Conservation (phyloP, 2,329 filamentous ascomycete genomes). For the Fusarium mangiferae region DNA sequence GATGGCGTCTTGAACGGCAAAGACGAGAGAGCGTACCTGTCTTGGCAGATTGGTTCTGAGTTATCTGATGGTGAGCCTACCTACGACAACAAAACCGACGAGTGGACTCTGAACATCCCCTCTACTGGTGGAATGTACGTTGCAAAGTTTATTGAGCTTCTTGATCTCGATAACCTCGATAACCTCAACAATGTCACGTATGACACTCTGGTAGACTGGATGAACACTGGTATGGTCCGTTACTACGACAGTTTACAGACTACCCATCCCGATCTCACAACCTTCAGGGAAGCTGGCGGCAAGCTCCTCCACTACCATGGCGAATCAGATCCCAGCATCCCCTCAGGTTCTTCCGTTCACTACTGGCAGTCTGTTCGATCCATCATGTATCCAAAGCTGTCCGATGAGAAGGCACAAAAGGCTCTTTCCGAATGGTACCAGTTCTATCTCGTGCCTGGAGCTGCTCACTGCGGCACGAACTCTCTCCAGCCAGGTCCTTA, state of each 20-base stretch:
- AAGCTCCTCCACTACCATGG: constrained; percentile 6
- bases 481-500: constrained; percentile 1
- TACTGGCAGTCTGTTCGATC: constrained; percentile 4
- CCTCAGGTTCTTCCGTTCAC: neutral
- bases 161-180: neutral
- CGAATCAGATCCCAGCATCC: neutral
- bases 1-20: neutral
- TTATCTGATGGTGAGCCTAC: neutral
- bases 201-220: neutral
- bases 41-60: neutral
- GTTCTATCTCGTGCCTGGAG: constrained; percentile 4
- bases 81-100: neutral
- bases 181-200: neutral
- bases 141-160: neutral
- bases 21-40: neutral
- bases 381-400: neutral
- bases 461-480: neutral
- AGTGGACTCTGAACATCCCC: constrained; percentile 1
- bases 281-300: neutral
- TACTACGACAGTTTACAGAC: constrained; percentile 10
- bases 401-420: neutral
- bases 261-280: neutral
- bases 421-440: constrained; percentile 3
- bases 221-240: neutral
- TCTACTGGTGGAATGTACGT: constrained; percentile 1